Evolutionary conservation across 805 yeast genomes (phyloP).

Genomic region (Kodamaea jinghongensis): DNA sequence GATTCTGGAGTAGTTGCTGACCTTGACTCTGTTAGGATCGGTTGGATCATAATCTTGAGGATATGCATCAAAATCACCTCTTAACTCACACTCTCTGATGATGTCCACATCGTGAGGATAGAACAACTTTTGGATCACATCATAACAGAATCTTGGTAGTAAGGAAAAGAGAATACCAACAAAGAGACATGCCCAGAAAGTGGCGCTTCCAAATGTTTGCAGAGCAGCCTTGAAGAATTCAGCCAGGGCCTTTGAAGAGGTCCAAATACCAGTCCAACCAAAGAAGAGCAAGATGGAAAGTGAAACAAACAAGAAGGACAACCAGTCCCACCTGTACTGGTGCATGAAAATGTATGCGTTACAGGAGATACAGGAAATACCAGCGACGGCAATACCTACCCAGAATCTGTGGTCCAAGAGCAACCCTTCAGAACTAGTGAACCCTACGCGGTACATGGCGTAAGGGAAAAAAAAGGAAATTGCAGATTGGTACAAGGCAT

Average conservation of each 20-base stretch:
- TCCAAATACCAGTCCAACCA: slow-evolving; percentile 83
- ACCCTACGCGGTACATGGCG: slow-evolving; percentile 44
- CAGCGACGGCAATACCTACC: slow-evolving; percentile 63
- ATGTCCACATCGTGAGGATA: slow-evolving; percentile 68
- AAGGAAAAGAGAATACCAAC: slow-evolving; percentile 54
- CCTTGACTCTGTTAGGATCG: slow-evolving; percentile 50
- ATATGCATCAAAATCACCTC: slow-evolving; percentile 51
- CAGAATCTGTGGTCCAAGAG: slow-evolving; percentile 65
- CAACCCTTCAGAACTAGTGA: slow-evolving; percentile 52
- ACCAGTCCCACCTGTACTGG: slow-evolving; percentile 79
- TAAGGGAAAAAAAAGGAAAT: slow-evolving; percentile 69
- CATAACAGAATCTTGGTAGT: slow-evolving; percentile 58
- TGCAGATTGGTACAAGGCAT: slow-evolving; percentile 71
- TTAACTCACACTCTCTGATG: slow-evolving; percentile 56
- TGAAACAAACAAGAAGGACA: slow-evolving; percentile 50
- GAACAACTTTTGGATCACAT: slow-evolving; percentile 50
- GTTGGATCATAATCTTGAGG: slow-evolving; percentile 56
- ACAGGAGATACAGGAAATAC: slow-evolving; percentile 61
- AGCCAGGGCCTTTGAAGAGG: slow-evolving; percentile 47
- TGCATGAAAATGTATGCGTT: slow-evolving; percentile 64
- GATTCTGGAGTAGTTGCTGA: slow-evolving; percentile 39
- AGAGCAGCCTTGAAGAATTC: slow-evolving; percentile 67
- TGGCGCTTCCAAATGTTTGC: slow-evolving; percentile 56
- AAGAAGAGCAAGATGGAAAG: slow-evolving; percentile 58
- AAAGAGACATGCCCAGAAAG: slow-evolving; percentile 65